Base-by-base conservation (phyloP, 2,329 filamentous ascomycete species). In the Colletotrichum sublineola region DNA sequence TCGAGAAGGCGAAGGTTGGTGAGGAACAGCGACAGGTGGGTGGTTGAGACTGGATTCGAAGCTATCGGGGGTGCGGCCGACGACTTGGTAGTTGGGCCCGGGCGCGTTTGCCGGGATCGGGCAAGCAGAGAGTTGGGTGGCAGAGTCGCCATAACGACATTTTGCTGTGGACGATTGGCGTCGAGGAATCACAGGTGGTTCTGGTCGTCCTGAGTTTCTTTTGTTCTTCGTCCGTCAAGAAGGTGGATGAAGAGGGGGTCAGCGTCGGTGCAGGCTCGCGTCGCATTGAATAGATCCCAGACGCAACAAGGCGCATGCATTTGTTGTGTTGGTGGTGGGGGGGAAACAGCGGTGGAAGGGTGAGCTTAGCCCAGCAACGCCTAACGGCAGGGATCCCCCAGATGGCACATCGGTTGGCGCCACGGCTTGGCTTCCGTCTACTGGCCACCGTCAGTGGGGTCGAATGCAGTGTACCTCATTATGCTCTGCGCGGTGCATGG, bases 1-100 rank as follows among this genome's bases (percentile, higher is more conserved):
- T 97, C 90, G 36, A 99, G 87, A 3, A 98, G 88, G 50, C 92
- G 92, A 52, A 98, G 82, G 79, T 97, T 97, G 46, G 92, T 94
- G 64, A 97, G 84, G 79, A 98, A 96, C 14, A 95, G 85, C 20
- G 86, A 81, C 46, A 92, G 78, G 76, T 90, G 86, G 20, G 87
- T 87, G 20, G 87, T 84, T 52, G 83, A 80, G 29, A 79, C 75
- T 79, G 82, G 85, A 67, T 76, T 77, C 58, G 79, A 66, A 29
- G 79, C 53, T 71, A 53, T 38, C 46, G 60, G 50, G 31, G 71
- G 29, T 33, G 64, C 74, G 73, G 42, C 38, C 29, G 71, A 56
- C 38, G 67, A 12, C 29, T 73, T 73, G 48, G 77, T 52, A 53
- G 76, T 63, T 12, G 74, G 55, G 58, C 73, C 63, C 76, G 77